Conservation (phyloP, 345 rosid species). For the Citrus reticulata region DNA sequence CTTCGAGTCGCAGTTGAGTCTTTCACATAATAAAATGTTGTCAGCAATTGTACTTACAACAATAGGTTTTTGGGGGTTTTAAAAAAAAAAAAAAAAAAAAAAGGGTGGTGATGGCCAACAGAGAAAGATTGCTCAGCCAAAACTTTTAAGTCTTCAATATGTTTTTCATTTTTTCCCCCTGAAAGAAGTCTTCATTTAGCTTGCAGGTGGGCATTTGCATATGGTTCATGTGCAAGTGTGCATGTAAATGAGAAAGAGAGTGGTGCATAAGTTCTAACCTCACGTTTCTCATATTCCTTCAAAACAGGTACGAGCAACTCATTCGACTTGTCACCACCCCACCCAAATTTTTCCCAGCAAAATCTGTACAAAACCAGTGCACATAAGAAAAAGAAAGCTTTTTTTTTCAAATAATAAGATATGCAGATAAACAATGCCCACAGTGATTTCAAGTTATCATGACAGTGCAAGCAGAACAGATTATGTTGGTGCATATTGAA, state of each 20-base stretch:
- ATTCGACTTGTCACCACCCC: conserved; percentile 78
- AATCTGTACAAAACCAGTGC: conserved; percentile 41
- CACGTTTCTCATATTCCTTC: conserved; percentile 84
- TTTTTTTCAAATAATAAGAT: neutral
- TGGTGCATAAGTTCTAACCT: conserved; percentile 40
- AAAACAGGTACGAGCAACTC: conserved; percentile 82
- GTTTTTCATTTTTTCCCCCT: no score
- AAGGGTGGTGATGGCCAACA: neutral
- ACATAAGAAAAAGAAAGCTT: neutral
- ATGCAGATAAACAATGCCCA: neutral
- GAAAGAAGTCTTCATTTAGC: neutral
- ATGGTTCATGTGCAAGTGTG: neutral
- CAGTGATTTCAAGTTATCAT: neutral
- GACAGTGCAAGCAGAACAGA: neutral
- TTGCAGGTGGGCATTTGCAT: neutral
- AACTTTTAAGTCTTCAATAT: no score
- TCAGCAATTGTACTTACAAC: conserved; percentile 18
- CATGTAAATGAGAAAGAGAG: neutral
- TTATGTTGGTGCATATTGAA: neutral
- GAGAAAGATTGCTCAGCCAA: neutral
- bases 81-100: neutral
- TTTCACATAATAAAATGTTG: conserved; percentile 26
- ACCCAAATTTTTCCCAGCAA: conserved; percentile 95
- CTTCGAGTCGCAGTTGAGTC: conserved; percentile 96
- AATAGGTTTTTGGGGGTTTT: neutral